Base-by-base conservation (phyloP, 257 asterid species). In the Scutellaria barbata region DNA sequence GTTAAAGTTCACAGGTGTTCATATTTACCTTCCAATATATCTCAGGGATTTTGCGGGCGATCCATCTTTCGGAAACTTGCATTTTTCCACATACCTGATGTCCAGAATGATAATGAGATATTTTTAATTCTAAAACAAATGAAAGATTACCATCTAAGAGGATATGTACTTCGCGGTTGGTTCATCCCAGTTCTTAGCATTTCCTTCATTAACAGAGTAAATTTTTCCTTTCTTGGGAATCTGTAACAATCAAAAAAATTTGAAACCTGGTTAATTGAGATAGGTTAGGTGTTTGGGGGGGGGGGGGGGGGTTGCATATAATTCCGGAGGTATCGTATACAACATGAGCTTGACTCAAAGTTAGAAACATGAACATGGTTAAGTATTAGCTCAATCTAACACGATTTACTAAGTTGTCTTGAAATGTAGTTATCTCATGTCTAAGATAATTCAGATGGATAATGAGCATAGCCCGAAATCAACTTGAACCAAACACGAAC, bases 121-220 rank as follows among this genome's bases (percentile, higher is more conserved):
- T 41, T 12, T 18, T 68, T 11, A 53, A 13, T 22, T 37, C 55
- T 5, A 50, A 65, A 40, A 10, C 20, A 11, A 71, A 22, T 3
- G 20, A 13, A 53, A 40, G 63, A 30, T 22, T 53, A 41, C 11
- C 6, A 65, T 39, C 68, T 17, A 64, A 37, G 72, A 30, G 10
- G 14, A 56, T 14, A 76, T 85, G 45, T 85, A 94, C 98, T 88
- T 89, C 8, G 96, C 80, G 1, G 98, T 94, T 11, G 99, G 93
- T 64, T 75, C 85, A 61, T 94, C 99, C 96, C 99, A 94, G 77
- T 94, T 89, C 84, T 83, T 89, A 46, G 96, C 93, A 73, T 94
- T 94, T 50, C 99, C 99, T 84, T 94, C 99, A 56, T 91, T 94
- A 55, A 91, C 99, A 13, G 99, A 94, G 74, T 94, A 91, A 53